phyloP scores from a whole-genome alignment of 805 yeast genomes.

The Debaryomyces hansenii region DNA sequence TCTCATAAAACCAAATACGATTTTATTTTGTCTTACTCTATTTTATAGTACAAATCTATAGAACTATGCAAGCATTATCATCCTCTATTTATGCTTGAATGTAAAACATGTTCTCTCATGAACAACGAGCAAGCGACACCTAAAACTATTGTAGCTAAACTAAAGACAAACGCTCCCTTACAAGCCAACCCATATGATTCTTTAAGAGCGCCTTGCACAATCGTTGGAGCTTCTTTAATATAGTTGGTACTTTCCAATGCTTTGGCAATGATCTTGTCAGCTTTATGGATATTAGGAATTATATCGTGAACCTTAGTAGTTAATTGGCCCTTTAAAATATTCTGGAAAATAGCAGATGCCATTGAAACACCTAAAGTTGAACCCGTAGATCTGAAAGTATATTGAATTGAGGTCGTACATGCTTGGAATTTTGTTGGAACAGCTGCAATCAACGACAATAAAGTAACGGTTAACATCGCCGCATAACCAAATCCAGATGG shows the following conservation, averaged over 20 bases:
- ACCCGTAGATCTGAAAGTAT: constrained; percentile 84
- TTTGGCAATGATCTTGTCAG: constrained; percentile 45
- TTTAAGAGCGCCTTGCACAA: constrained; percentile 47
- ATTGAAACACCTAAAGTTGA: constrained; percentile 80
- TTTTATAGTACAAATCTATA: too few relatives aligned
- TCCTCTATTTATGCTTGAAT: constrained; percentile 49
- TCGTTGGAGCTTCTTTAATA: constrained; percentile 51
- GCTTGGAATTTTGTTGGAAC: constrained; percentile 74
- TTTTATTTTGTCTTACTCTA: too few relatives aligned
- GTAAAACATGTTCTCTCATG: constrained; percentile 60
- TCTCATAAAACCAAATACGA: too few relatives aligned
- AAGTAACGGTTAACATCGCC: constrained; percentile 64
- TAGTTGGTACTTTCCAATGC: constrained; percentile 61
- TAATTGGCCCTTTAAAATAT: constrained; percentile 33
- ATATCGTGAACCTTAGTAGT: constrained; percentile 14
- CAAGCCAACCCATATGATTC: constrained; percentile 53
- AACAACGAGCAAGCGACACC: constrained; percentile 45
- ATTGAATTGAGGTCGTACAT: constrained; percentile 84
- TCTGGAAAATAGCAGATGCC: constrained; percentile 66
- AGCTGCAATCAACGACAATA: constrained; percentile 74
- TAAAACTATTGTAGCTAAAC: constrained; percentile 37
- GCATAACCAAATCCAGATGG: constrained; percentile 69
- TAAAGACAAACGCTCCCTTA: constrained; percentile 53
- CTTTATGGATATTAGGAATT: constrained; percentile 30
- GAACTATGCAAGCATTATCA: constrained; percentile 5